phyloP scores from a whole-genome alignment of 176 grass and related monocot species.

The Triticum timopheevii region DNA sequence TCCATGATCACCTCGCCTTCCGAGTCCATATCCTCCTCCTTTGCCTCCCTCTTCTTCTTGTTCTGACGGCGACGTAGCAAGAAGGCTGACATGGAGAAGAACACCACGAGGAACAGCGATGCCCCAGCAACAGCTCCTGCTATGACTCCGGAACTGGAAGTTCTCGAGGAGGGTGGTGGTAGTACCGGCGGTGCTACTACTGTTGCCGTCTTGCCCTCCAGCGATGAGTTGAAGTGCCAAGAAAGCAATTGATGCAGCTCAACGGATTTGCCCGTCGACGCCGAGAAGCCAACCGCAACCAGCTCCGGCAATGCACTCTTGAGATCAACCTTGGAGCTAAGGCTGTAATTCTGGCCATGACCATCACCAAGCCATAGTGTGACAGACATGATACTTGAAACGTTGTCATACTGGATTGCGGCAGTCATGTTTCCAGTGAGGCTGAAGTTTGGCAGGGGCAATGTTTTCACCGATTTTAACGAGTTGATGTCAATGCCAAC shows the following conservation, averaged over 20 bases:
- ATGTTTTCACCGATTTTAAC: background rate
- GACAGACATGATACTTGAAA: background rate
- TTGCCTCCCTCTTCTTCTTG: background rate
- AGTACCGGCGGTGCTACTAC: background rate
- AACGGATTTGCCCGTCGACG: slow-evolving; percentile 10
- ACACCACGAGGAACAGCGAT: background rate
- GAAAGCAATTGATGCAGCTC: slow-evolving; percentile 45
- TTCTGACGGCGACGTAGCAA: background rate
- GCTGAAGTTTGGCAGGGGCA: background rate
- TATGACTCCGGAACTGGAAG: background rate
- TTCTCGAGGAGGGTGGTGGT: background rate
- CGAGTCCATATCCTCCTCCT: background rate
- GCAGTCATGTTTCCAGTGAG: slow-evolving; percentile 14
- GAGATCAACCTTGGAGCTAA: slow-evolving; percentile 34
- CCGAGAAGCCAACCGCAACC: slow-evolving; percentile 62
- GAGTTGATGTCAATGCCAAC: slow-evolving; percentile 16
- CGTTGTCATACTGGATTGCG: background rate
- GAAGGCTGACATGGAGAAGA: background rate
- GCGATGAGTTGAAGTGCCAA: slow-evolving; percentile 47
- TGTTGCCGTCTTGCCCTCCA: background rate
- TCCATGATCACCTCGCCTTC: slow-evolving; percentile 2
- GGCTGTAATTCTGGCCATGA: background rate
- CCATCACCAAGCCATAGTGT: background rate
- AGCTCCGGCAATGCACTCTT: slow-evolving; percentile 20
- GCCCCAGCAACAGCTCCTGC: background rate